Percentiles rank a stretch among this genome's conserved stretches.
phyloP scores from a whole-genome alignment of 495 filamentous ascomycete species.

The Peziza echinospora region DNA sequence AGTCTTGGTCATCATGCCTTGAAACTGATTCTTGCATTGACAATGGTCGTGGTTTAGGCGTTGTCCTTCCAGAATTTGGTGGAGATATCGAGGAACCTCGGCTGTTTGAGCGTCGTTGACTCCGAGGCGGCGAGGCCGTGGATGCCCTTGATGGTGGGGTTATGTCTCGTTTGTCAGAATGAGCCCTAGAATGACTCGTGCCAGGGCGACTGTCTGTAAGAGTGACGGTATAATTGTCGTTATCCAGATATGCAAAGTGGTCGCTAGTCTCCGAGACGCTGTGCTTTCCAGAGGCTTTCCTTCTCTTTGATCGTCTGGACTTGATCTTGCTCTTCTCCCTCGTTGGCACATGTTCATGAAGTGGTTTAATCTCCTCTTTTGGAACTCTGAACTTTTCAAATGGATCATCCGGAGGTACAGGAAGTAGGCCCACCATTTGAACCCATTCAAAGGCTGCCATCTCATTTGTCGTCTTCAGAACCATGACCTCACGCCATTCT shows the following conservation, averaged over 20 bases:
- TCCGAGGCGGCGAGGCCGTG: not conserved
- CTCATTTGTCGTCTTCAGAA: constrained; percentile 46
- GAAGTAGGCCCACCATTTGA: constrained; percentile 51
- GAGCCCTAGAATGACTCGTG: not conserved
- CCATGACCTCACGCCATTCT: constrained; percentile 67
- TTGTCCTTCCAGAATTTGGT: constrained; percentile 22
- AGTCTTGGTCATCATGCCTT: not conserved
- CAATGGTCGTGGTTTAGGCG: constrained; percentile 29
- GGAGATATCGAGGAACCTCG: constrained; percentile 17
- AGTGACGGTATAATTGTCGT: not conserved
- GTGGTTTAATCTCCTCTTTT: not conserved
- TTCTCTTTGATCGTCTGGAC: not conserved
- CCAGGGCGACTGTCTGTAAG: not conserved
- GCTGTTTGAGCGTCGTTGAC: constrained; percentile 3
- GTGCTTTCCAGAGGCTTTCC: not conserved
- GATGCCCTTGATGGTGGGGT: not conserved
- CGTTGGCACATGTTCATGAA: not conserved
- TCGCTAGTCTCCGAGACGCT: not conserved
- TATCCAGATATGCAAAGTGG: not conserved
- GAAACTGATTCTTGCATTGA: constrained; percentile 16
- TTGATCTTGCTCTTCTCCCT: not conserved
- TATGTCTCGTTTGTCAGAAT: not conserved
- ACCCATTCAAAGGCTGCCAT: constrained; percentile 49
- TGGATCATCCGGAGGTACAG: constrained; percentile 42
- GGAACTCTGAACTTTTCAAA: constrained; percentile 10